Base-by-base conservation (phyloP, 2,329 filamentous ascomycete species). In the Alternaria novae-zelandiae region DNA sequence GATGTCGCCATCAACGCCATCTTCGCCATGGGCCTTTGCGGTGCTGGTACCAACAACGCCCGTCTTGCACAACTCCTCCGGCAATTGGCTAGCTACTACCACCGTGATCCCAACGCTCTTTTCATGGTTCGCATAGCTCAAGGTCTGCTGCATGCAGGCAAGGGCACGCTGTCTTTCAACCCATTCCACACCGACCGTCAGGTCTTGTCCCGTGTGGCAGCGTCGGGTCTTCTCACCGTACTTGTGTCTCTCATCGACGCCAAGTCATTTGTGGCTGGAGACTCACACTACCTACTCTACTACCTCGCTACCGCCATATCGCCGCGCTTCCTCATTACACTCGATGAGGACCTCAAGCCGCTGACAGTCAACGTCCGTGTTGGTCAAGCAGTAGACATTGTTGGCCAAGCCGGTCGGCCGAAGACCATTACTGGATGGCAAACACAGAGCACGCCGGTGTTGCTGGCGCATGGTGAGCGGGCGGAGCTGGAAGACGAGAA, bases 351-450 rank as follows among this genome's bases (percentile, higher is more conserved):
- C 67, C 87, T 99, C 59, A 91, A 97, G 83, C 96, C 96, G 5
- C 84, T 99, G 66, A 95, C 93, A 57, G 94, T 98, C 77, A 98
- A 97, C 74, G 96, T 99, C 15, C 91, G 96, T 30, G 95, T 99
- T 47, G 96, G 96, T 81, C 96, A 99, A 83, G 96, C 96, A 15
- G 96, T 99, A 20, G 96, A 99, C 79, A 94, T 99, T 45, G 96
- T 99, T 44, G 96, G 96, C 55, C 96, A 98, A 81, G 96, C 96
- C 12, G 96, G 96, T 79, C 89, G 95, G 67, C 96, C 96, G 71
- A 98, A 99, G 90, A 99, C 96, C 3, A 99, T 99, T 75, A 99
- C 96, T 10, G 96, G 96, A 57, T 99, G 96, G 96, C 96, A 99
- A 83, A 99, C 96, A 70, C 96, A 99, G 85, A 97, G 93, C 84